phyloP scores from a whole-genome alignment of 2,329 filamentous ascomycete genomes.

The Apiospora koreana region DNA sequence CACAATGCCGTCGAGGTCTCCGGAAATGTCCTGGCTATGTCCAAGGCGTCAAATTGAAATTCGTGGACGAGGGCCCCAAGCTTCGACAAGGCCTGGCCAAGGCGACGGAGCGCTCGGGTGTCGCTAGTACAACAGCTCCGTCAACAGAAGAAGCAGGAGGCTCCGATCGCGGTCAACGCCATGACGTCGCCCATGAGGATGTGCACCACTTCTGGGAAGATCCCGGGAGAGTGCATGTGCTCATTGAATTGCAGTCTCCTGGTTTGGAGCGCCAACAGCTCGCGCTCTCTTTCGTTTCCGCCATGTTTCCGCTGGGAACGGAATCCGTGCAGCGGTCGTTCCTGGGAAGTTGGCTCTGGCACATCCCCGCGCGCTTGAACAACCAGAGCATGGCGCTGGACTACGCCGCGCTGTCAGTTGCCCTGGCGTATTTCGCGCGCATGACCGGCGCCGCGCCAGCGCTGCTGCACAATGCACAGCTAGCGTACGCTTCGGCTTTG shows the following conservation, averaged over 20 bases:
- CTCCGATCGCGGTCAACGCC: not conserved
- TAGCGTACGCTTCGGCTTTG: not conserved
- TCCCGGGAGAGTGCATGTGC: not conserved
- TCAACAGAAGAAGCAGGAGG: too few species aligned
- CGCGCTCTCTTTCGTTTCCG: not conserved
- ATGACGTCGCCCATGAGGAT: not conserved
- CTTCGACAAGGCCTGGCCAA: not conserved
- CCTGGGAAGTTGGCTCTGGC: not conserved
- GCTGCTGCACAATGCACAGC: not conserved
- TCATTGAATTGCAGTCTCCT: not conserved
- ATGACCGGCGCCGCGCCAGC: not conserved
- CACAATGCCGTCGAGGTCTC: not conserved
- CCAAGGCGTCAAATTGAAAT: not conserved
- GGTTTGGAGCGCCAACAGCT: not conserved
- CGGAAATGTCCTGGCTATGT: not conserved
- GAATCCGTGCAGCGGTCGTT: not conserved
- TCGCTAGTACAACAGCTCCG: not conserved
- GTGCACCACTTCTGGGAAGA: not conserved
- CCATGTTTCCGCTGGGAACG: not conserved
- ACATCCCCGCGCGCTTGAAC: not conserved
- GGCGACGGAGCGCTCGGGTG: not conserved
- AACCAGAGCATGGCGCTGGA: not conserved
- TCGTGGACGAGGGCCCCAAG: not conserved
- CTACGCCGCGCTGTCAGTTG: not conserved
- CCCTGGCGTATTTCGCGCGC: not conserved